These are phyloP conservation scores for Pestalotiopsis fici DNA, from an alignment of 2,329 filamentous ascomycete species.

Conservation along the genomic window DNA sequence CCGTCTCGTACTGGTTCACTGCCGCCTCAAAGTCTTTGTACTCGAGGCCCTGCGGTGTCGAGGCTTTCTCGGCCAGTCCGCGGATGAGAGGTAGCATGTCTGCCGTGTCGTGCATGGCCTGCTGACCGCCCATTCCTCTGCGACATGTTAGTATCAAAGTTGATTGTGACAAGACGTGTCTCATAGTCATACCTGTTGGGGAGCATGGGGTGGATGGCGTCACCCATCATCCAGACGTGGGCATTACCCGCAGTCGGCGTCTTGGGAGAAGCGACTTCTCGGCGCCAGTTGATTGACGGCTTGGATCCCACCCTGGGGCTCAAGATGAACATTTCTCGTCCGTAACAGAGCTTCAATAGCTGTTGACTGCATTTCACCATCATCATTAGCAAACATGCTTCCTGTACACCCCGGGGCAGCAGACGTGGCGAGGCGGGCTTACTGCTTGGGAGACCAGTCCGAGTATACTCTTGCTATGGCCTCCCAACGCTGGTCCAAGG, in stretches of 20 bases:
- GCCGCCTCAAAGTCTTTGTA: not conserved
- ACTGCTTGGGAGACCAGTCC: not conserved
- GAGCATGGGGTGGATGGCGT: slow-evolving; percentile 18
- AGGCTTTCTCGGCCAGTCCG: slow-evolving; percentile 3
- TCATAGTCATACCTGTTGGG: slow-evolving; percentile 8
- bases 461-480: not conserved
- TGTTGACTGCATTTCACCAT: not conserved
- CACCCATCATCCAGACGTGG: slow-evolving; percentile 17
- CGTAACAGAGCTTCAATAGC: not conserved
- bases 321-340: not conserved
- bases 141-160: not conserved
- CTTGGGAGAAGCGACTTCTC: not conserved
- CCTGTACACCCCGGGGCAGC: too few species aligned
- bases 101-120: slow-evolving; percentile 18
- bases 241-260: slow-evolving; percentile 7
- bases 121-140: slow-evolving; percentile 21
- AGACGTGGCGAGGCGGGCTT: too few species aligned
- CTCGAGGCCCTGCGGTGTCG: not conserved
- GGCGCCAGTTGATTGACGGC: slow-evolving; percentile 9
- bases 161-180: not conserved
- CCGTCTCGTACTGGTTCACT: slow-evolving; percentile 4
- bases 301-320: not conserved
- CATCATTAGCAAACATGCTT: not conserved
- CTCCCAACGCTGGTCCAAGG: not conserved
- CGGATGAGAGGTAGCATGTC: slow-evolving; percentile 12